Base-by-base conservation (phyloP, 75 land plant genomes). In the Pseudotsuga menziesii region DNA sequence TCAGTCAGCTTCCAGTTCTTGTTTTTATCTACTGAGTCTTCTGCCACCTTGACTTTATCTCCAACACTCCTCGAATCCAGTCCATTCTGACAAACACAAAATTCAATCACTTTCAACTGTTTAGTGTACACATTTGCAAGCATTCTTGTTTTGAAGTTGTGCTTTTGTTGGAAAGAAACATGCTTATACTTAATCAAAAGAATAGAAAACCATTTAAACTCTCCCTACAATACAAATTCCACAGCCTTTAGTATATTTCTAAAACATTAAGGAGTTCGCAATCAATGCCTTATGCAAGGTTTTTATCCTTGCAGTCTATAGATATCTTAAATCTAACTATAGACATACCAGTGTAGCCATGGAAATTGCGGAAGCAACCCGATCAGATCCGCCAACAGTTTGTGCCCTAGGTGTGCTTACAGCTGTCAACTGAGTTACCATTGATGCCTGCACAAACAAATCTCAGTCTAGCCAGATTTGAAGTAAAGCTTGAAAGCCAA, bases 1-100 rank as follows among this genome's bases (percentile, higher is more conserved):
- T 95, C 98, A 64, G 93, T 83, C 3, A 91, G 84, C 82, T 93
- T 93, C 98, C 96, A 93, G 54, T 86, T 80, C 79, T 91, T 93
- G 71, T 85, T 81, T 82, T 88, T 92, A 27, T 93, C 93, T 60
- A 71, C 75, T 5, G 83, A 44, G 55, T 88, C 94, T 56, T 90
- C 92, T 54, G 80, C 60, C 55, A 90, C 56, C 83, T 86, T 88
- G 56, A 92, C 93, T 64, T 92, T 92, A 80, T 92, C 94, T 5
- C 63, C 85, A 74, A 81, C 27, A 54, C 58, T 88, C 57, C 90
- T 78, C 2, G 80, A 70, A 61, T 92, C 94, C 17, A 58, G 22
- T 32, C 93, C 93, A 84, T 87, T 89, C 93, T 91, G 74, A 19
- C 32, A 44, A 69, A 67, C 14, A 11, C 23, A 16, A 36, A 69